Conservation (phyloP, 192 early-diverging fungal species). For the Coemansia sp. region DNA sequence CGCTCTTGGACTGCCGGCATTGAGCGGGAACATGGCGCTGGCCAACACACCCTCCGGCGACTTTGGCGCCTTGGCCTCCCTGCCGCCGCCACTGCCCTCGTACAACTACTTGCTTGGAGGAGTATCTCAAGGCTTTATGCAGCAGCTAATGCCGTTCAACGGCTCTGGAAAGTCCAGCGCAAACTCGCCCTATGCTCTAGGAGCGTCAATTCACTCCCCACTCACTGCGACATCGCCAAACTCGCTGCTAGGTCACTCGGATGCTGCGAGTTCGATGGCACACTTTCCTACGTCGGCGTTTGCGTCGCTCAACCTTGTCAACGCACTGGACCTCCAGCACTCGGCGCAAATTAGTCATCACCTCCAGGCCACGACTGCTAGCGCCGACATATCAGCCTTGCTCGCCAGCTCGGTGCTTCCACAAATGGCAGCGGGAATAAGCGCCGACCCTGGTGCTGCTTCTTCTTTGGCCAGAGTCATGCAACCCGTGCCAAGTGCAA, state of each 20-base stretch:
- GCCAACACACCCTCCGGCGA: background rate
- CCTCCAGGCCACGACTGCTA: background rate
- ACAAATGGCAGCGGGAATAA: background rate
- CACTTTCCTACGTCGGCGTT: slow-evolving; percentile 44
- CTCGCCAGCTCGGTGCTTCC: slow-evolving; percentile 12
- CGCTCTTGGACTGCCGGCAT: slow-evolving; percentile 42
- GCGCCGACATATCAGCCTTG: slow-evolving; percentile 15
- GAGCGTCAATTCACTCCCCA: slow-evolving; percentile 25
- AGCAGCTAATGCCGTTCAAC: slow-evolving; percentile 14
- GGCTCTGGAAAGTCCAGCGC: background rate
- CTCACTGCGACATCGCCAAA: slow-evolving; percentile 28
- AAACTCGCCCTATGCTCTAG: background rate
- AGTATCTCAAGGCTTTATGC: slow-evolving; percentile 35
- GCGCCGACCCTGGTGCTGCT: background rate
- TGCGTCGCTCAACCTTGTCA: slow-evolving; percentile 49
- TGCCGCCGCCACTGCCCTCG: slow-evolving; percentile 1
- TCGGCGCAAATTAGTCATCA: slow-evolving; percentile 3
- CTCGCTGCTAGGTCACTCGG: slow-evolving; percentile 20
- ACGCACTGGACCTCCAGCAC: slow-evolving; percentile 30
- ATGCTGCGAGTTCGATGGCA: slow-evolving; percentile 17
- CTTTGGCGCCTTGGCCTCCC: slow-evolving; percentile 9
- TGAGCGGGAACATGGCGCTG: slow-evolving; percentile 8
- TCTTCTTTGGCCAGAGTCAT: slow-evolving; percentile 21
- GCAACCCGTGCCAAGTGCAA: slow-evolving; percentile 44
- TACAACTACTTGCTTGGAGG: background rate